phyloP scores from a whole-genome alignment of 805 yeast species.

The Torulaspora maleeae region DNA sequence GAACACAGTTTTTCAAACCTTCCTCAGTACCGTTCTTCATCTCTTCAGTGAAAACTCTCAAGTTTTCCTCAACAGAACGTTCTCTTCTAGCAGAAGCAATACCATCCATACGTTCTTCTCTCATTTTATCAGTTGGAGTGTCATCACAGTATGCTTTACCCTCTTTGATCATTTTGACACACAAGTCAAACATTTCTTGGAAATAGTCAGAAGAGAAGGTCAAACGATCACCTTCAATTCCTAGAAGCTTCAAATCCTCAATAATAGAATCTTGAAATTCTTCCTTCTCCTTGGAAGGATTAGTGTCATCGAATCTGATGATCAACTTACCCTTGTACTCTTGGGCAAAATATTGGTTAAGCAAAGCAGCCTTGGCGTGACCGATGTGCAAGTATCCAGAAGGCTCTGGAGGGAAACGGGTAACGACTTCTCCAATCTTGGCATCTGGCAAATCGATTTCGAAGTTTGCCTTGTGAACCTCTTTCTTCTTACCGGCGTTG shows the following conservation, averaged over 20 bases:
- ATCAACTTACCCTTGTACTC: conserved; percentile 94
- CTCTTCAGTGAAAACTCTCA: conserved; percentile 77
- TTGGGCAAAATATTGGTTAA: conserved; percentile 94
- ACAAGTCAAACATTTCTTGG: conserved; percentile 81
- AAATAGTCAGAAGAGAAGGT: conserved; percentile 94
- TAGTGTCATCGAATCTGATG: conserved; percentile 96
- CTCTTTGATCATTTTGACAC: conserved; percentile 82
- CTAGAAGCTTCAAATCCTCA: conserved; percentile 85
- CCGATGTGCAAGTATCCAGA: conserved; percentile 97
- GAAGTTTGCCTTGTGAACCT: conserved; percentile 87
- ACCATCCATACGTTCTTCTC: conserved; percentile 99
- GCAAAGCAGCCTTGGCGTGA: conserved; percentile 96
- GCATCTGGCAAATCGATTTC: conserved; percentile 93
- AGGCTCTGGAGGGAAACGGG: conserved; percentile 99
- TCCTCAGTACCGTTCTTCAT: conserved; percentile 93
- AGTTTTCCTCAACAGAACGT: conserved; percentile 87
- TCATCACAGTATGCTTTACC: conserved; percentile 98
- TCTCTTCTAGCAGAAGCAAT: conserved; percentile 88
- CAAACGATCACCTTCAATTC: conserved; percentile 84
- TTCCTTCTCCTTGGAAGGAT: conserved; percentile 92
- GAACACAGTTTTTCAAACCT: conserved; percentile 86
- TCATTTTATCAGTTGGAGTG: conserved; percentile 90
- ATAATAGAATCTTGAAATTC: conserved; percentile 93
- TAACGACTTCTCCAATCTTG: conserved; percentile 88
- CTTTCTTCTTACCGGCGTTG: conserved; percentile 67